Conservation (phyloP, 208 protist genomes). For the Trypanosoma brucei region DNA sequence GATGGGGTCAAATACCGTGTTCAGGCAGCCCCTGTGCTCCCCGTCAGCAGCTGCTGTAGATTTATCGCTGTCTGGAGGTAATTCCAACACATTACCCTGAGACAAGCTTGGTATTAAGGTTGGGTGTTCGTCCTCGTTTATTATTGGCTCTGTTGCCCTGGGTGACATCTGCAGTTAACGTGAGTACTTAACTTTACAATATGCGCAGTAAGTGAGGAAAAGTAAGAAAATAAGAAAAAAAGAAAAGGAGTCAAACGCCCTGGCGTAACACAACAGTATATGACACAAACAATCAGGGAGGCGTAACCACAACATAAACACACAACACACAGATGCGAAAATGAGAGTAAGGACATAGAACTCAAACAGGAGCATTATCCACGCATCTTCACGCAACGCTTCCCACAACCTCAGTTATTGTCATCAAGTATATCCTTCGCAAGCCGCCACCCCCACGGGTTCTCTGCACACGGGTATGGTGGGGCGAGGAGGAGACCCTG, state of each 20-base stretch:
- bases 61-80: neutral
- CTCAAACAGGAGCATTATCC: neutral
- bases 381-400: conserved; percentile 1
- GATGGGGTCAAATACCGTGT: neutral
- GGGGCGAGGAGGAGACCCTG: conserved; percentile 50
- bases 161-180: neutral
- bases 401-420: conserved; percentile 6
- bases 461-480: conserved; percentile 80
- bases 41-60: neutral
- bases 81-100: neutral
- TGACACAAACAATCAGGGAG: neutral
- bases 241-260: neutral
- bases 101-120: no score
- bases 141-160: neutral
- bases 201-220: neutral
- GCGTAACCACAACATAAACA: neutral
- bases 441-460: conserved; percentile 82
- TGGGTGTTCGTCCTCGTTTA: conserved; percentile 8
- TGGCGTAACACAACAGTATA: neutral
- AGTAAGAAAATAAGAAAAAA: neutral
- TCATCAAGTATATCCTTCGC: conserved; percentile 76
- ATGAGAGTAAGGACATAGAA: conserved; percentile 5
- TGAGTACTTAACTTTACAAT: neutral
- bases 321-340: conserved; percentile 3
- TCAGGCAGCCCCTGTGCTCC: neutral